phyloP scores from a whole-genome alignment of 345 rosid genomes.

The Brassica carinata region DNA sequence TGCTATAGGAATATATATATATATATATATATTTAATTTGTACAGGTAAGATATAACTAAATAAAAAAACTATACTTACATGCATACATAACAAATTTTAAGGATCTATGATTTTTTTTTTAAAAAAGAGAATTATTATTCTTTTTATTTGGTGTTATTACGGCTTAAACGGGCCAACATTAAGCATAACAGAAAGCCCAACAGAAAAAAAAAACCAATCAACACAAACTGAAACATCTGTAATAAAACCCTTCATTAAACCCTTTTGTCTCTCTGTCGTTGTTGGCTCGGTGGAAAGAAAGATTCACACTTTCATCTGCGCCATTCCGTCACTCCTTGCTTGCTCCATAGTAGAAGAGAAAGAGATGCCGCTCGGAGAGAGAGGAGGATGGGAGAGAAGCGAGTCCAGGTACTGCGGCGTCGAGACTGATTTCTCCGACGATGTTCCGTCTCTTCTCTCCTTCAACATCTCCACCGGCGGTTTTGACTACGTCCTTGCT shows the following conservation, averaged over 20 bases:
- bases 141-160: not conserved
- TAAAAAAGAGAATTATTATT: no score
- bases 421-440: conserved; percentile 76
- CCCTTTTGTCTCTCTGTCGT: conserved; percentile 16
- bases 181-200: not conserved
- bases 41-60: no score
- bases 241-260: conserved; percentile 31
- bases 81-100: no score
- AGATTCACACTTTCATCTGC: not conserved
- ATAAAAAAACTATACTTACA: no score
- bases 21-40: no score
- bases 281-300: conserved; percentile 1
- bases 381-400: conserved; percentile 77
- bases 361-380: conserved; percentile 81
- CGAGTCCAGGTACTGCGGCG: conserved; percentile 92
- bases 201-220: conserved; percentile 4
- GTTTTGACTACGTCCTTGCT: conserved; percentile 82
- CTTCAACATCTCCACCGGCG: conserved; percentile 64
- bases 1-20: no score
- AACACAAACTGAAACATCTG: not conserved
- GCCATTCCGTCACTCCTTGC: conserved; percentile 1
- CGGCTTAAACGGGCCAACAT: not conserved
- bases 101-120: no score
- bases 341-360: conserved; percentile 10
- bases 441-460: conserved; percentile 73